Percentiles rank a stretch among this genome's conserved stretches.
Conservation (phyloP, 2,329 filamentous ascomycete genomes). For the Dryadomyces sulphureus region DNA sequence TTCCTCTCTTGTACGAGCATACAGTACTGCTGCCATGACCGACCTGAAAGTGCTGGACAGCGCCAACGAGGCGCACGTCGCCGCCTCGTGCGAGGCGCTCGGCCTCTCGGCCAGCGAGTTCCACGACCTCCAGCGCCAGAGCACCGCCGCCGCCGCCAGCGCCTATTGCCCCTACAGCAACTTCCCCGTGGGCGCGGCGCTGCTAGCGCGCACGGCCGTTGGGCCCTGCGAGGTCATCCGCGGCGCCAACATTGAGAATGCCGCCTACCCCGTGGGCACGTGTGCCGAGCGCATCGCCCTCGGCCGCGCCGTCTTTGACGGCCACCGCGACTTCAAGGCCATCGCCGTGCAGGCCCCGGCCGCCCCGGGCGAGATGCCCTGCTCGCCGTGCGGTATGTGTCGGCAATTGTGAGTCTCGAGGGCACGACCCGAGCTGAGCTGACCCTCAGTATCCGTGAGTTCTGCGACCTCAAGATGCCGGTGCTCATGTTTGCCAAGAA, state of each 20-base stretch:
- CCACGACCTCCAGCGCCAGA: slow-evolving; percentile 42
- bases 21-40: slow-evolving; percentile 2
- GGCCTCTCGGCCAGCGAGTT: slow-evolving; percentile 50
- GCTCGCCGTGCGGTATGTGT: slow-evolving; percentile 88
- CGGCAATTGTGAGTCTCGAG: slow-evolving; percentile 78
- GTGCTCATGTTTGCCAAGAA: slow-evolving; percentile 89
- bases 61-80: slow-evolving; percentile 13
- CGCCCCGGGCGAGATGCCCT: slow-evolving; percentile 29
- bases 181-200: slow-evolving; percentile 76
- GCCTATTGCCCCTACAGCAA: slow-evolving; percentile 91
- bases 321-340: slow-evolving; percentile 50
- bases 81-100: slow-evolving; percentile 22
- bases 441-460: slow-evolving; percentile 53
- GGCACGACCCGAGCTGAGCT: too few relatives aligned
- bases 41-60: slow-evolving; percentile 12
- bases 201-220: slow-evolving; percentile 34
- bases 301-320: slow-evolving; percentile 56
- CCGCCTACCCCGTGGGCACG: slow-evolving; percentile 82
- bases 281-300: slow-evolving; percentile 91
- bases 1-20: too few relatives aligned
- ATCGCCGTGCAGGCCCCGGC: slow-evolving; percentile 78
- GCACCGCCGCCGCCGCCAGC: slow-evolving; percentile 55
- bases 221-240: slow-evolving; percentile 27
- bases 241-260: slow-evolving; percentile 90
- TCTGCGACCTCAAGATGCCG: slow-evolving; percentile 52